phyloP scores from a whole-genome alignment of 208 protist species.

The Leishmania aethiopica region DNA sequence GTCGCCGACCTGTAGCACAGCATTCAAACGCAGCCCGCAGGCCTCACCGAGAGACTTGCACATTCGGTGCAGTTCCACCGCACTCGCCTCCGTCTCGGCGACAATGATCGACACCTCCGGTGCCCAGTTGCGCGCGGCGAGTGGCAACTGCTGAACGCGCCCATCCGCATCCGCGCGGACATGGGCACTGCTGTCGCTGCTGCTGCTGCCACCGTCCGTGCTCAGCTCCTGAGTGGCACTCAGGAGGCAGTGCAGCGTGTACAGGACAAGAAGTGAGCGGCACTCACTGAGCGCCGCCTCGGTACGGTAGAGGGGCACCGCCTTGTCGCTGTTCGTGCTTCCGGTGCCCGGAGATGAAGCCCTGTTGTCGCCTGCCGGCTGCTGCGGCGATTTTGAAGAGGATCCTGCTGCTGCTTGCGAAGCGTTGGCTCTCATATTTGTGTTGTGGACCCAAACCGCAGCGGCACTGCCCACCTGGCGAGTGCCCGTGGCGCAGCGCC shows the following conservation, averaged over 20 bases:
- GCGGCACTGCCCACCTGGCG: slow-evolving; percentile 37
- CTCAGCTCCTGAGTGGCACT: slow-evolving; percentile 12
- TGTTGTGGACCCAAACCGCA: slow-evolving; percentile 46
- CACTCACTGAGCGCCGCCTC: slow-evolving; percentile 41
- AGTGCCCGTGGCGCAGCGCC: slow-evolving; percentile 52
- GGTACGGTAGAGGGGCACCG: slow-evolving; percentile 37
- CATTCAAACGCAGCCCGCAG: slow-evolving; percentile 8
- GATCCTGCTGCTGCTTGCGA: not conserved
- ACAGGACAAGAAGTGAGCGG: slow-evolving; percentile 46
- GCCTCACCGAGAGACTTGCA: slow-evolving; percentile 17
- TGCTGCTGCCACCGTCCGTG: not conserved
- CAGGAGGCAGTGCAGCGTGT: slow-evolving; percentile 61
- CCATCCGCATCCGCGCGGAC: slow-evolving; percentile 15
- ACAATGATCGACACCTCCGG: slow-evolving; percentile 44
- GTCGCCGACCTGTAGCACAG: not conserved
- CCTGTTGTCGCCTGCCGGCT: not conserved
- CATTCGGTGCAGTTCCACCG: slow-evolving; percentile 26
- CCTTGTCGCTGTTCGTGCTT: not conserved
- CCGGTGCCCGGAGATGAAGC: not conserved
- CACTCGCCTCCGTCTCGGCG: slow-evolving; percentile 33
- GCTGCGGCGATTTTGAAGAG: not conserved
- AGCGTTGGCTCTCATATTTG: not conserved
- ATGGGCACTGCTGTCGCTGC: not conserved
- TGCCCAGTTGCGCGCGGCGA: slow-evolving; percentile 21
- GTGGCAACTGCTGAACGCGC: slow-evolving; percentile 18